Evolutionary conservation across 139 green algal genomes (phyloP).

Genomic region (Marvania coccoides): DNA sequence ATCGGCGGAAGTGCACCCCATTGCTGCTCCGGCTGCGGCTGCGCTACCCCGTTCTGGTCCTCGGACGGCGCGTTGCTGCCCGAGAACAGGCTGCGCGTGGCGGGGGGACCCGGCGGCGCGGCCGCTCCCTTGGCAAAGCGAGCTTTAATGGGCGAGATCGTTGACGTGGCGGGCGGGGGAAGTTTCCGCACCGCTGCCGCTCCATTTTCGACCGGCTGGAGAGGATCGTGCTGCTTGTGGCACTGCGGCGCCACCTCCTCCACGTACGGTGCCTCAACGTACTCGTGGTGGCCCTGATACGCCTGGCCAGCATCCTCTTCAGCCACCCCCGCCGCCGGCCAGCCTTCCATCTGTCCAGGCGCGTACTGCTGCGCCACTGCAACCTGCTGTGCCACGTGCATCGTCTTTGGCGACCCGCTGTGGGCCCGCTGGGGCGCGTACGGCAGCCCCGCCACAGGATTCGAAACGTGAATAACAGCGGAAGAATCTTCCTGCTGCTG

Average conservation of each 20-base stretch:
- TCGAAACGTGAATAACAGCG: neutral
- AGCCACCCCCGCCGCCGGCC: neutral
- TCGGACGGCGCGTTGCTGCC: neutral
- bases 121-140: too few relatives aligned
- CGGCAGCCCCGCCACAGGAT: neutral
- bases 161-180: neutral
- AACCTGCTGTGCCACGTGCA: neutral
- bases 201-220: neutral
- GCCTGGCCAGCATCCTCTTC: too few relatives aligned
- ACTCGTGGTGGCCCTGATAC: neutral
- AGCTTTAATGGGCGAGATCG: neutral
- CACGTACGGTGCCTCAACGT: neutral
- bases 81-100: neutral
- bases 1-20: neutral
- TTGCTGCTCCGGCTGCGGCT: neutral
- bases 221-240: too few relatives aligned
- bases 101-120: too few relatives aligned
- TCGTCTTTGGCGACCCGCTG: neutral
- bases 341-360: neutral
- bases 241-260: neutral
- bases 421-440: neutral
- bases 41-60: neutral
- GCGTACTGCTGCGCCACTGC: neutral
- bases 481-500: neutral
- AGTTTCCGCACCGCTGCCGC: neutral